phyloP scores from a whole-genome alignment of 129 eudicot species.

The Flaveria bidentis region DNA sequence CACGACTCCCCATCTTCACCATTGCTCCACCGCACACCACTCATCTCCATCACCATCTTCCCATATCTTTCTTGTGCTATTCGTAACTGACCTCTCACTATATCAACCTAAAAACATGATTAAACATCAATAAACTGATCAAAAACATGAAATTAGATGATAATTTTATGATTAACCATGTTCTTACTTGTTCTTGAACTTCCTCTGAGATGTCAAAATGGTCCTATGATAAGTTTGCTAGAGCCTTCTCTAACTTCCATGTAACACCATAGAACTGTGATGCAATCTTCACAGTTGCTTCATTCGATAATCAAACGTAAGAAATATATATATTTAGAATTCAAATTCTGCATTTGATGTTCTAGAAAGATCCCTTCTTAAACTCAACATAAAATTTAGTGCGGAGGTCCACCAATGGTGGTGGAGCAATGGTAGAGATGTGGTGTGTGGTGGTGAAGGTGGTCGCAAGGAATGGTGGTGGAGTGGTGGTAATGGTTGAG shows the following conservation, averaged over 20 bases:
- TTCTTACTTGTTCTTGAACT: slow-evolving; percentile 81
- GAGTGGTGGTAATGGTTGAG: no score
- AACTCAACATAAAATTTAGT: no score
- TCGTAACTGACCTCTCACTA: slow-evolving; percentile 67
- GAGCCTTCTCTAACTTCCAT: slow-evolving; percentile 71
- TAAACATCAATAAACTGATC: background rate
- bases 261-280: slow-evolving; percentile 91
- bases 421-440: no score
- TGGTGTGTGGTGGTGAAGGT: no score
- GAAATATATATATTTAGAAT: background rate
- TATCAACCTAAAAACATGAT: slow-evolving; percentile 55
- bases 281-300: slow-evolving; percentile 59
- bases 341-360: background rate
- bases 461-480: no score
- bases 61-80: slow-evolving; percentile 66
- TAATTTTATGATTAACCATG: background rate
- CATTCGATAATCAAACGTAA: slow-evolving; percentile 56
- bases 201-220: slow-evolving; percentile 79
- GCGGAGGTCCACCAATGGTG: no score
- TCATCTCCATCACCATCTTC: background rate
- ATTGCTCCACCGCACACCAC: no score
- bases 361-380: no score
- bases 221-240: slow-evolving; percentile 60
- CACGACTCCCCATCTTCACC: no score
- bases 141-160: background rate